These are phyloP conservation scores for Rhodotorula glutinis DNA, from an alignment of 1,284 basidiomycete species.

Conservation along the genomic window DNA sequence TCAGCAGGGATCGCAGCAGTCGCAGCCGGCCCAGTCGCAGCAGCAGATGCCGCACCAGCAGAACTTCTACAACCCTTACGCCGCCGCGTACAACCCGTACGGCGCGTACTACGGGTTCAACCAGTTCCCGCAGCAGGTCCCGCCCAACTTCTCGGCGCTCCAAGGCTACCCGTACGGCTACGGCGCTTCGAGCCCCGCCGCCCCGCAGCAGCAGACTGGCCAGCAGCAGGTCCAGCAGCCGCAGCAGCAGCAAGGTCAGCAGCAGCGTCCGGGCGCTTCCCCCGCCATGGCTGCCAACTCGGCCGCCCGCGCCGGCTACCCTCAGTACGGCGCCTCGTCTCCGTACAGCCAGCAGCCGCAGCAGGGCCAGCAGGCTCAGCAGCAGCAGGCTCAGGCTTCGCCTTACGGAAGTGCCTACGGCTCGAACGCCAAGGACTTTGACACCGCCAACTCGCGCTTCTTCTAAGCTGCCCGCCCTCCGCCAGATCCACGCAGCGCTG, in stretches of 20 bases:
- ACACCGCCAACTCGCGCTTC: slow-evolving; percentile 9
- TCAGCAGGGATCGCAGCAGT: slow-evolving; percentile 16
- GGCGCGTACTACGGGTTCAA: slow-evolving; percentile 29
- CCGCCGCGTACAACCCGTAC: slow-evolving; percentile 30
- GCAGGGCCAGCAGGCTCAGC: slow-evolving; percentile 11
- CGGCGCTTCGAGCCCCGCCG: slow-evolving; percentile 11
- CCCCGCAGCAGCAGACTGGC: slow-evolving; percentile 4
- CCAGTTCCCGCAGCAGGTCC: slow-evolving; percentile 36
- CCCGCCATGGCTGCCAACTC: not conserved
- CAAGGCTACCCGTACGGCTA: slow-evolving; percentile 25
- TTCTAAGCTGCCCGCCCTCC: slow-evolving; percentile 2
- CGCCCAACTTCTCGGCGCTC: slow-evolving; percentile 36
- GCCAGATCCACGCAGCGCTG: not conserved
- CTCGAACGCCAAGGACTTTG: slow-evolving; percentile 18
- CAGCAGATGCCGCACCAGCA: slow-evolving; percentile 28
- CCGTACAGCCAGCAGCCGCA: slow-evolving; percentile 5
- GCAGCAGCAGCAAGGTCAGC: slow-evolving; percentile 11
- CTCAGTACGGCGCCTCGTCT: slow-evolving; percentile 1
- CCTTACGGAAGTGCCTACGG: slow-evolving; percentile 10
- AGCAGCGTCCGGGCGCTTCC: slow-evolving; percentile 8
- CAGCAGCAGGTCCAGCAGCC: slow-evolving; percentile 30
- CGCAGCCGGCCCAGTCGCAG: slow-evolving; percentile 18
- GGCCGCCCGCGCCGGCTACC: slow-evolving; percentile 2
- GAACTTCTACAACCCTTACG: slow-evolving; percentile 20
- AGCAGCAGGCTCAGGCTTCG: slow-evolving; percentile 10